phyloP scores from a whole-genome alignment of 352 stramenopile species.

The Globisporangium rhizosaccharum region DNA sequence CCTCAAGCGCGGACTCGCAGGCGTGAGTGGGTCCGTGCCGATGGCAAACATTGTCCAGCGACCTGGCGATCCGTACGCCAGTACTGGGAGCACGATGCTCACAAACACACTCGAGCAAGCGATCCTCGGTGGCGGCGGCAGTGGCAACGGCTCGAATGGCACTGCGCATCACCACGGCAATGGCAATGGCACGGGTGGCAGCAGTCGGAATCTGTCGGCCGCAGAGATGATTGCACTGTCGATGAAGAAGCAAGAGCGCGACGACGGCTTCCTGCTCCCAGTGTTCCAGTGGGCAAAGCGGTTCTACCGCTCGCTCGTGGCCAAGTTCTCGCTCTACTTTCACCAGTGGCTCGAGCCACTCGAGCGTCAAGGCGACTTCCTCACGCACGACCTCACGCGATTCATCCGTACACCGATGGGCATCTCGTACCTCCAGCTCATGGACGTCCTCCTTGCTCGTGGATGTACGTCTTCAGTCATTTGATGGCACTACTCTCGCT shows the following conservation, averaged over 20 bases:
- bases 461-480: slow-evolving; percentile 28
- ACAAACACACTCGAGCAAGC: slow-evolving; percentile 63
- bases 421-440: slow-evolving; percentile 79
- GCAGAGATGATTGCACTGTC: slow-evolving; percentile 80
- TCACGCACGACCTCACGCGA: slow-evolving; percentile 59
- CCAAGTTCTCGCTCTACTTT: slow-evolving; percentile 84
- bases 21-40: slow-evolving; percentile 25
- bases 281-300: slow-evolving; percentile 80
- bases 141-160: slow-evolving; percentile 1
- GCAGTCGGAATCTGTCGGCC: slow-evolving; percentile 27
- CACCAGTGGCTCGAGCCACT: slow-evolving; percentile 70
- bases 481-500: not conserved
- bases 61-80: slow-evolving; percentile 41
- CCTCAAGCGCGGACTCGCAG: slow-evolving; percentile 40
- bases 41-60: slow-evolving; percentile 32
- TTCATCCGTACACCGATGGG: slow-evolving; percentile 72
- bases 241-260: slow-evolving; percentile 65
- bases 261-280: slow-evolving; percentile 72
- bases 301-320: slow-evolving; percentile 79
- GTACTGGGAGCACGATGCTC: slow-evolving; percentile 24
- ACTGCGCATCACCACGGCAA: not conserved
- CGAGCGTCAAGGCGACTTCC: slow-evolving; percentile 54
- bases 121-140: slow-evolving; percentile 41
- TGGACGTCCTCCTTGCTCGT: slow-evolving; percentile 72
- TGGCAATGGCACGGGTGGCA: slow-evolving; percentile 7